phyloP scores from a whole-genome alignment of 2,329 filamentous ascomycete genomes.

The Mariannaea sp. region DNA sequence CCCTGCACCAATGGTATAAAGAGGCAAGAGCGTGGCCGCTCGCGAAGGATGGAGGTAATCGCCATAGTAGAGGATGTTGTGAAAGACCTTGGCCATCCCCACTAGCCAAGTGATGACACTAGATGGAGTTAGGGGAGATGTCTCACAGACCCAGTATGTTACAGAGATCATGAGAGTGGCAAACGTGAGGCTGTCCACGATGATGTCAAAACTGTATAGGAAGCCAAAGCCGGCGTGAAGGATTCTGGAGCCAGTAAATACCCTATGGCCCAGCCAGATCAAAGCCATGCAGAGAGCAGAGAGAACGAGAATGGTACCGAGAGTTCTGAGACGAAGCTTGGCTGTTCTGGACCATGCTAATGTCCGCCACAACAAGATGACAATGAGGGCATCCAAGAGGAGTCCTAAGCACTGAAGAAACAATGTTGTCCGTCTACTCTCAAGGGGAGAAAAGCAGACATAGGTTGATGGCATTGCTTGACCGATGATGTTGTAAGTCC shows the following conservation, averaged over 20 bases:
- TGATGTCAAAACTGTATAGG: slow-evolving; percentile 54
- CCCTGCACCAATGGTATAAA: slow-evolving; percentile 48
- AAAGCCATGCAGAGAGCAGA: slow-evolving; percentile 47
- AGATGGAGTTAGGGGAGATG: slow-evolving; percentile 49
- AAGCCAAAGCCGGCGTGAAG: slow-evolving; percentile 46
- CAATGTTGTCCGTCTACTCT: slow-evolving; percentile 45
- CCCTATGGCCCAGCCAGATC: slow-evolving; percentile 43
- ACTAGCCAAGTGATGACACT: slow-evolving; percentile 51
- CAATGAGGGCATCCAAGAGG: slow-evolving; percentile 51
- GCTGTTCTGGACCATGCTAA: slow-evolving; percentile 57
- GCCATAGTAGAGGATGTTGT: slow-evolving; percentile 46
- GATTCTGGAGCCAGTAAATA: slow-evolving; percentile 34
- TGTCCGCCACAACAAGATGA: slow-evolving; percentile 56
- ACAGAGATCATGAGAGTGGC: slow-evolving; percentile 51
- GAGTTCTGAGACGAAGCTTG: slow-evolving; percentile 50
- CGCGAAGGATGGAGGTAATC: slow-evolving; percentile 52
- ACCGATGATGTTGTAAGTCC: slow-evolving; percentile 48
- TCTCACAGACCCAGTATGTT: slow-evolving; percentile 53
- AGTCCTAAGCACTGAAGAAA: slow-evolving; percentile 52
- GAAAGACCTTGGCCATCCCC: slow-evolving; percentile 45
- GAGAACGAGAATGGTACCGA: slow-evolving; percentile 50
- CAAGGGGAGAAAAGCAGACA: slow-evolving; percentile 53
- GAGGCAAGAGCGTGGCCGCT: slow-evolving; percentile 43
- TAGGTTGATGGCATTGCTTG: slow-evolving; percentile 54
- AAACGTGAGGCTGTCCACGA: slow-evolving; percentile 54